Evolutionary conservation across 805 yeast species (phyloP), one percentile per base, ranked within the genome.

Genomic region (Saccharomycodes ludwigii): DNA sequence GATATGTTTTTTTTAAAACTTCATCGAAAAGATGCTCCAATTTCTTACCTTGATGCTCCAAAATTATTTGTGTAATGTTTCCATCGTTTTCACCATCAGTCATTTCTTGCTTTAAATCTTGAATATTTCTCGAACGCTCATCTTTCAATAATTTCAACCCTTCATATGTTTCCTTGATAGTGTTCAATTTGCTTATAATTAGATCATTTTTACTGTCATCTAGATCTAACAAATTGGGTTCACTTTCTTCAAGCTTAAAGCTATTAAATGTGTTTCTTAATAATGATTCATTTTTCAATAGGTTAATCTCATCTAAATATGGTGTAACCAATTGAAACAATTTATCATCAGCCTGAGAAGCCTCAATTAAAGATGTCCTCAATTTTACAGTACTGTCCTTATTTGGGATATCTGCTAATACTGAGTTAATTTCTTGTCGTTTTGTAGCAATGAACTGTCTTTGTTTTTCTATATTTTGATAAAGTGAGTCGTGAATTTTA

Each of bases 31-130:
- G 49, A 7, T 9, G 10, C 19, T 15, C 28, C 12, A 25, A 15
- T 5, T 66, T 59, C 40, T 65, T 66, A 37, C 73, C 62, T 36
- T 77, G 85, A 27, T 68, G 63, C 6, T 71, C 72, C 4, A 25
- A 25, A 25, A 25, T 16, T 19, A 25, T 10, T 12, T 25, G 28
- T 8, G 17, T 14, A 5, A 25, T n/a, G 3, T 19, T 19, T 25
- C 17, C 24, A 19, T 31, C 30, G 30, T 85, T 83, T 48, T 88
- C 96, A 55, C 88, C 97, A 10, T 66, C 63, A 44, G 76, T 91
- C 21, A 81, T 74, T 29, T 69, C 68, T 5, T 61, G 65, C 47
- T 84, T 84, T 45, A 88, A 62, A 30, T 75, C 82, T 2, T 64
- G 64, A 21, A 81, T 59, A 2, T 77, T 64, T 23, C 71, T 62